Evolutionary conservation across 257 asterid species (phyloP), one percentile per base, ranked within the genome.

Genomic region (Rehmannia glutinosa): DNA sequence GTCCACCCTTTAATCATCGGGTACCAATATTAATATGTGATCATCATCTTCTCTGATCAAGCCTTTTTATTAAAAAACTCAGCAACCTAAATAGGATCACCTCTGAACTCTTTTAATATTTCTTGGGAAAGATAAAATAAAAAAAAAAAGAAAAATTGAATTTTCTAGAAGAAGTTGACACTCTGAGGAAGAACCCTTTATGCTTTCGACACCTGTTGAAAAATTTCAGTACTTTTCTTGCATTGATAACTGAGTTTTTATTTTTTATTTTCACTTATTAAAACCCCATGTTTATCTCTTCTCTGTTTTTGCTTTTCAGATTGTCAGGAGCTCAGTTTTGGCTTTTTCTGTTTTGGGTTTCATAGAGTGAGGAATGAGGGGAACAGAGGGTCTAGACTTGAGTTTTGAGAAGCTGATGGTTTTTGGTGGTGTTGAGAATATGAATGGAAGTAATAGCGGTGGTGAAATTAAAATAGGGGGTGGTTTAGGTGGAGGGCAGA

Each of bases 401-500:
- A 82, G 79, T 77, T 85, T 94, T 54, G 92, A 80, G 82, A 87
- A 85, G 80, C 71, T 88, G 81, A 76, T 85, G 87, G 92, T 86
- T 56, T 77, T 69, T 30, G 78, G 75, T 33, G 81, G 57, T 8
- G 67, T 47, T 9, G 76, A 27, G 67, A 24, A 10, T 28, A 55
- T 62, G 71, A 41, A 56, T 27, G 20, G 20, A 11, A 46, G 9
- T 39, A 66, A 38, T 16, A 42, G 70, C 15, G 80, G 68, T 47
- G 75, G 80, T 49, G 71, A 76, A 68, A 74, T 77, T 71, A n/a
- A n/a, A n/a, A n/a, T n/a, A n/a, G n/a, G n/a, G n/a, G n/a, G n/a
- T n/a, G 83, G 70, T n/a, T n/a, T n/a, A n/a, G 76, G 76, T 71
- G 93, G 85, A n/a, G 83, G 78, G 38, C 46, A 70, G 84, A 79